Conservation (phyloP, 2,329 filamentous ascomycete genomes). For the Arthroderma uncinatum region DNA sequence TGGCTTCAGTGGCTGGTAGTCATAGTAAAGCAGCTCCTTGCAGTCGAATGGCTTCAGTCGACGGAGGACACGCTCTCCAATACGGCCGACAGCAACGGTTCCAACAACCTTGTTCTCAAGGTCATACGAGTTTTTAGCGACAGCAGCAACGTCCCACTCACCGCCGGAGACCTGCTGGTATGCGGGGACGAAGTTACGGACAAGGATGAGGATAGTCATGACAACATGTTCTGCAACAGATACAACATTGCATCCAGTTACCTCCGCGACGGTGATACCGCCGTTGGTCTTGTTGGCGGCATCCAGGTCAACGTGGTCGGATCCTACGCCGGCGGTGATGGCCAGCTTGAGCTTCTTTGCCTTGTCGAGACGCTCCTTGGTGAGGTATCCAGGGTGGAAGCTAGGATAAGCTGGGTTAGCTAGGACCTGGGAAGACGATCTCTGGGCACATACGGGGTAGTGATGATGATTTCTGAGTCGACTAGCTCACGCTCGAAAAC, state of each 20-base stretch:
- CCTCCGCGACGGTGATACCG: conserved; percentile 91
- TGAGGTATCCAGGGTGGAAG: conserved; percentile 98
- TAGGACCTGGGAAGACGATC: neutral
- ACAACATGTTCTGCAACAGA: conserved; percentile 98
- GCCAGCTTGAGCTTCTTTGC: conserved; percentile 98
- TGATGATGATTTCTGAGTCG: conserved; percentile 97
- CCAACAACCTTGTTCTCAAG: conserved; percentile 96
- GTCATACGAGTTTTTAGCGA: conserved; percentile 97
- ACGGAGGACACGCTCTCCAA: conserved; percentile 93
- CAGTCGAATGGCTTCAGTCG: conserved; percentile 96
- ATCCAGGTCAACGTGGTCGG: conserved; percentile 94
- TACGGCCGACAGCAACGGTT: conserved; percentile 93
- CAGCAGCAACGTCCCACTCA: conserved; percentile 90
- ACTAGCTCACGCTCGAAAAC: conserved; percentile 91
- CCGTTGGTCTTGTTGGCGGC: conserved; percentile 98
- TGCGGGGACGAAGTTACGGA: conserved; percentile 97
- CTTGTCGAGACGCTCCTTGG: conserved; percentile 87
- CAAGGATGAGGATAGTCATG: conserved; percentile 93
- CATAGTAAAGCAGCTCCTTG: conserved; percentile 98
- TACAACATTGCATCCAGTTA: conserved; percentile 96
- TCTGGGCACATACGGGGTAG: conserved; percentile 62
- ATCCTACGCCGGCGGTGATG: conserved; percentile 93
- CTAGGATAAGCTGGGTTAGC: conserved; percentile 35
- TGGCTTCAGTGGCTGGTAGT: conserved; percentile 85
- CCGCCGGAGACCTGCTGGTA: conserved; percentile 85